These are phyloP conservation scores for Zalerion maritima DNA, from an alignment of 495 filamentous ascomycete genomes.

Conservation along the genomic window DNA sequence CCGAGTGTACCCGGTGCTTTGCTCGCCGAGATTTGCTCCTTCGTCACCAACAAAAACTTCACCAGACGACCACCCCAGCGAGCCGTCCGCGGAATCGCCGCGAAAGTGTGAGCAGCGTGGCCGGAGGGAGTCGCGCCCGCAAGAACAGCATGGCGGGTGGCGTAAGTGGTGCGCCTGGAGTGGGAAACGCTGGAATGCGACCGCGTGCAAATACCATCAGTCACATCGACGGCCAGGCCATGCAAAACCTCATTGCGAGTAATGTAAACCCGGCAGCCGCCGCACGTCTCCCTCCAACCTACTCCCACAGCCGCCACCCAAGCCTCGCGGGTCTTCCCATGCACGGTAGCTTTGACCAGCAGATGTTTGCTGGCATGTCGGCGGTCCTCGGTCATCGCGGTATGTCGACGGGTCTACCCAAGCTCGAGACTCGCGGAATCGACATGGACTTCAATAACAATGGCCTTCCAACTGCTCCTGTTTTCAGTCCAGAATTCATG, in stretches of 20 bases:
- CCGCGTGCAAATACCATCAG: conserved; percentile 95
- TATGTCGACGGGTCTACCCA: conserved; percentile 52
- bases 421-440: conserved; percentile 64
- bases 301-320: conserved; percentile 44
- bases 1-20: conserved; percentile 90
- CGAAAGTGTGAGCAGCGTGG: conserved; percentile 71
- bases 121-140: conserved; percentile 56
- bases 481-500: conserved; percentile 54
- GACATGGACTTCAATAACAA: conserved; percentile 40
- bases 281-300: conserved; percentile 36
- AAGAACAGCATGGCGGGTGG: conserved; percentile 77
- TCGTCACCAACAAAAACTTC: conserved; percentile 95
- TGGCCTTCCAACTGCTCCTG: conserved; percentile 66
- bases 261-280: conserved; percentile 36
- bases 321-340: conserved; percentile 53
- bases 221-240: conserved; percentile 68
- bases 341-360: conserved; percentile 41
- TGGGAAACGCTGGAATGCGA: conserved; percentile 49
- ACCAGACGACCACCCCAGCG: conserved; percentile 87
- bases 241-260: conserved; percentile 53
- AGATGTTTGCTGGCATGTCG: conserved; percentile 54
- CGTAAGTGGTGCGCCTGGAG: conserved; percentile 25
- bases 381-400: conserved; percentile 48
- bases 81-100: conserved; percentile 71
- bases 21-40: conserved; percentile 84